phyloP scores from a whole-genome alignment of 345 rosid genomes.

The Leavenworthia alabamica region DNA sequence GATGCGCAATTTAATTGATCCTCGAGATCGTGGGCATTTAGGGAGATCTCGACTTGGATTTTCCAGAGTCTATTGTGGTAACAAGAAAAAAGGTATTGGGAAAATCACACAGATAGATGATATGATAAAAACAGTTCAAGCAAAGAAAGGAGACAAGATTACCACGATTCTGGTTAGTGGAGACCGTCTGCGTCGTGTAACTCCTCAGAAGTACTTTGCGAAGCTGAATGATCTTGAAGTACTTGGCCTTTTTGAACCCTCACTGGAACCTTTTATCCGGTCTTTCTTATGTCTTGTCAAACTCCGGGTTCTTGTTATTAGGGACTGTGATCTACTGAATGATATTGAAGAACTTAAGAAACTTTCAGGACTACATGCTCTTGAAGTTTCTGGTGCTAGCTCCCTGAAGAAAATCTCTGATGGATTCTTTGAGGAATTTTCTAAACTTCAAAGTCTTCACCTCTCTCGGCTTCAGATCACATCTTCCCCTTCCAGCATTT shows the following conservation, averaged over 20 bases:
- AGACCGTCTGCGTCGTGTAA: slow-evolving; percentile 28
- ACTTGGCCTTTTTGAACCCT: slow-evolving; percentile 41
- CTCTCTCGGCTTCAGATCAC: slow-evolving; percentile 36
- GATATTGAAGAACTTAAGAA: slow-evolving; percentile 6
- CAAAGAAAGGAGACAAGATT: slow-evolving; percentile 13
- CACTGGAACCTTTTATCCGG: slow-evolving; percentile 14
- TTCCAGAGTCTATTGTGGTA: slow-evolving; percentile 25
- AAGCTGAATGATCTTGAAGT: slow-evolving; percentile 29
- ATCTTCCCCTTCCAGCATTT: slow-evolving; percentile 32
- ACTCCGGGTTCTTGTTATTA: slow-evolving; percentile 39
- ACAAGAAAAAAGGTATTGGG: slow-evolving; percentile 29
- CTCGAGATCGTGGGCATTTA: slow-evolving; percentile 20
- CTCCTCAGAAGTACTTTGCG: slow-evolving; percentile 19
- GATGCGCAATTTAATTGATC: slow-evolving; percentile 26
- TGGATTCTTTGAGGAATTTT: slow-evolving; percentile 18
- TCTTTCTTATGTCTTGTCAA: background rate
- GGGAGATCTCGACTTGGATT: slow-evolving; percentile 33
- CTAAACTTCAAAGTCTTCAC: slow-evolving; percentile 43
- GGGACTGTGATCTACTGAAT: slow-evolving; percentile 38
- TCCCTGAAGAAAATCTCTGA: slow-evolving; percentile 27
- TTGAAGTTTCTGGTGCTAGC: slow-evolving; percentile 55
- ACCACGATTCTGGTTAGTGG: slow-evolving; percentile 46
- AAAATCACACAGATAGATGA: slow-evolving; percentile 41
- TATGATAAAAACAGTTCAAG: slow-evolving; percentile 40
- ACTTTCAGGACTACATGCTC: slow-evolving; percentile 33